These are phyloP conservation scores for Candida anglica DNA, from an alignment of 805 yeast species.

Conservation along the genomic window DNA sequence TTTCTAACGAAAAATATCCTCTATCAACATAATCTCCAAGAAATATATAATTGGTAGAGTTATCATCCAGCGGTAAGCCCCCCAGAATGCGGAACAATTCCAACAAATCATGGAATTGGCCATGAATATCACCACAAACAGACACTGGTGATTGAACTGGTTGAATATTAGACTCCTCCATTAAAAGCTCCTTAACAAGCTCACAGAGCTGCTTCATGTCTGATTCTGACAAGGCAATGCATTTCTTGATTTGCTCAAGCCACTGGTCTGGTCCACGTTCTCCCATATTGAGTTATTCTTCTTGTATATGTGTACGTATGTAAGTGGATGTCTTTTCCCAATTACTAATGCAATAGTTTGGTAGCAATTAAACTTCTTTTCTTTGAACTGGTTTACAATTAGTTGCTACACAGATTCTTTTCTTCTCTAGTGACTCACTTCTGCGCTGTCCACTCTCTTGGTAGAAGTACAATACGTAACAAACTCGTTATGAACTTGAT, in stretches of 20 bases:
- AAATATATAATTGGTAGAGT: conserved; percentile 66
- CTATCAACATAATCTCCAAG: conserved; percentile 96
- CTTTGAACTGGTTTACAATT: no score
- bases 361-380: no score
- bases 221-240: conserved; percentile 81
- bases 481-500: no score
- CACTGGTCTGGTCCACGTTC: conserved; percentile 93
- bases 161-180: conserved; percentile 95
- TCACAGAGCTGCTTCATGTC: conserved; percentile 98
- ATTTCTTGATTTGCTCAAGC: conserved; percentile 90
- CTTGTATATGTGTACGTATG: background rate
- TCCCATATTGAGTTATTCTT: conserved; percentile 32
- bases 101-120: conserved; percentile 91
- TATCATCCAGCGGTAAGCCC: conserved; percentile 79
- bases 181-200: conserved; percentile 85
- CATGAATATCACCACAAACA: conserved; percentile 97
- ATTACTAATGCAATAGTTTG: no score
- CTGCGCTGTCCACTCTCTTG: no score
- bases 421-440: no score
- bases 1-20: conserved; percentile 93
- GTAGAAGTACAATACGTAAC: no score
- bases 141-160: conserved; percentile 93
- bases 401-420: no score
- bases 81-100: conserved; percentile 90
- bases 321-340: no score